phyloP scores from a whole-genome alignment of 352 stramenopile species.

The Globisporangium recalcitrans region DNA sequence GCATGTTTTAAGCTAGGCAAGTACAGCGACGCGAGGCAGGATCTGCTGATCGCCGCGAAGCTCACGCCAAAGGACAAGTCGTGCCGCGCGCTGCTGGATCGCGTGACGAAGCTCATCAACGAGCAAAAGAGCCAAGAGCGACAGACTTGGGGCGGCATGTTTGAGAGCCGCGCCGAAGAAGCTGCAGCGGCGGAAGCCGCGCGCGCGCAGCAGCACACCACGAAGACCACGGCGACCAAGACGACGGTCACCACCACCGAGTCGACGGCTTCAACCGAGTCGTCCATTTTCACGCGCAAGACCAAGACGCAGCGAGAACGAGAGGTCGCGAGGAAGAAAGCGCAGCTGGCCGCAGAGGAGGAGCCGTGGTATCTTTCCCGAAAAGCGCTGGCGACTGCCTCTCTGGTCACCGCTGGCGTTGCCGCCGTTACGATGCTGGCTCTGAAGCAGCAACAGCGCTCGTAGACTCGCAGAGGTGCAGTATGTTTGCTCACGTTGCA shows the following conservation, averaged over 20 bases:
- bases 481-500: constrained; percentile 1
- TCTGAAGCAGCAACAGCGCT: constrained; percentile 45
- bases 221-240: constrained; percentile 18
- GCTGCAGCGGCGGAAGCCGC: not conserved
- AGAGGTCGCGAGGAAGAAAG: constrained; percentile 15
- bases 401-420: constrained; percentile 63
- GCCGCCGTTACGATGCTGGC: constrained; percentile 55
- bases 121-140: constrained; percentile 78
- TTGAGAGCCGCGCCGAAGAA: constrained; percentile 37
- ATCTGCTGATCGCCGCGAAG: constrained; percentile 73
- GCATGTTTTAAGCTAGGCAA: constrained; percentile 72
- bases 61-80: constrained; percentile 81
- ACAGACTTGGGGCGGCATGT: constrained; percentile 77
- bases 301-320: constrained; percentile 38
- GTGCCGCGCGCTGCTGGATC: constrained; percentile 67
- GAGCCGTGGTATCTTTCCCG: constrained; percentile 63
- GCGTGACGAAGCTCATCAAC: constrained; percentile 60
- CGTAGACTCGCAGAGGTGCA: constrained; percentile 11
- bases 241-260: constrained; percentile 14
- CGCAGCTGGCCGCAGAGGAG: constrained; percentile 3
- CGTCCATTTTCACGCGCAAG: constrained; percentile 75
- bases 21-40: constrained; percentile 64
- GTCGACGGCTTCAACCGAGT: constrained; percentile 18
- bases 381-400: constrained; percentile 53
- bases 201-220: constrained; percentile 19